These are phyloP conservation scores for Yamadazyma jaroonii DNA, from an alignment of 1,139 yeast species.

Conservation along the genomic window DNA sequence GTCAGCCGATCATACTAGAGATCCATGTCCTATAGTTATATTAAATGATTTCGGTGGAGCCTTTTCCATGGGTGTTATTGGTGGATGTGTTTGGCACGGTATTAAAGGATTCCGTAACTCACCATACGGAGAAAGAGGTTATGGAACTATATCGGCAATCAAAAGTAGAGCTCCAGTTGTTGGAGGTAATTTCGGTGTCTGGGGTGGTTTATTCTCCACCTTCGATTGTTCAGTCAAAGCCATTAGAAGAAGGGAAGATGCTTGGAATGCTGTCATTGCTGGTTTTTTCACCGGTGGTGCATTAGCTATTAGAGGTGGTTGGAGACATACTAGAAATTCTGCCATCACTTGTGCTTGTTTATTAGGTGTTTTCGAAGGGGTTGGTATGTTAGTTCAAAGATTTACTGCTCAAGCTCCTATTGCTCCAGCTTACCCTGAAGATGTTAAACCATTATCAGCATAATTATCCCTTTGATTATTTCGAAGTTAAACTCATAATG, in stretches of 20 bases:
- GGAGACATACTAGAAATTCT: slow-evolving; percentile 94
- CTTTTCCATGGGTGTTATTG: slow-evolving; percentile 96
- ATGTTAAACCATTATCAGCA: slow-evolving; percentile 49
- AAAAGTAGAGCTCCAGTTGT: slow-evolving; percentile 97
- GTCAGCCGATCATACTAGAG: slow-evolving; percentile 98
- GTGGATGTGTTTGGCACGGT: slow-evolving; percentile 99
- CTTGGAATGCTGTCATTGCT: slow-evolving; percentile 97
- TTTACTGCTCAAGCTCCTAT: slow-evolving; percentile 85
- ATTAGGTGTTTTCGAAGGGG: slow-evolving; percentile 96
- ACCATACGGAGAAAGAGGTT: slow-evolving; percentile 91
- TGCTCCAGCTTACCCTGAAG: slow-evolving; percentile 73
- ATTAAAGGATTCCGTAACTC: slow-evolving; percentile 98
- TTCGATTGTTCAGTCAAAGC: slow-evolving; percentile 96
- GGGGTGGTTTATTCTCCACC: slow-evolving; percentile 98
- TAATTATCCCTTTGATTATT: slow-evolving; percentile 15
- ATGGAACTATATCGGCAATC: slow-evolving; percentile 86
- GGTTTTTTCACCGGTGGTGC: slow-evolving; percentile 99
- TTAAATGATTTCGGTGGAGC: slow-evolving; percentile 98
- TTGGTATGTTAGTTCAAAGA: slow-evolving; percentile 93
- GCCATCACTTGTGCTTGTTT: slow-evolving; percentile 98
- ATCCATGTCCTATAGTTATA: slow-evolving; percentile 97
- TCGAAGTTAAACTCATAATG: no score
- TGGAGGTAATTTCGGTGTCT: slow-evolving; percentile 98
- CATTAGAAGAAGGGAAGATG: slow-evolving; percentile 95
- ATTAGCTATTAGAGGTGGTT: slow-evolving; percentile 96